Evolutionary conservation across 1,139 yeast species (phyloP), one percentile per base, ranked within the genome.

Genomic region (Lodderomyces oxycetoniae): DNA sequence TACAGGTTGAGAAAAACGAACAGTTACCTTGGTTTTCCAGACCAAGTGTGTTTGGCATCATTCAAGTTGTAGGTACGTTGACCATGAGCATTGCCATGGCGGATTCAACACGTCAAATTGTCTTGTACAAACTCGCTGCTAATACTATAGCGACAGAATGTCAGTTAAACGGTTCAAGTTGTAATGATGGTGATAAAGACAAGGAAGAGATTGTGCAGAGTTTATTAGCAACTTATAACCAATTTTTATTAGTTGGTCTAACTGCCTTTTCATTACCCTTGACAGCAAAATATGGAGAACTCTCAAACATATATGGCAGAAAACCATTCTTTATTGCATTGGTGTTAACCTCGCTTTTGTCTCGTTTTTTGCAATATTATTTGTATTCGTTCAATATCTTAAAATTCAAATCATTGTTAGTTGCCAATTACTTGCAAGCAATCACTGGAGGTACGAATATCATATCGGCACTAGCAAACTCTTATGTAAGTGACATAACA

Each of bases 251-350:
- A 10, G 42, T 59, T 8, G 45, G 52, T 8, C 33, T 44, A n/a
- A 57, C 58, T 7, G 35, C 55, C 3, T 41, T 59, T 14, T 52
- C 62, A 28, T 51, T 68, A 28, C 34, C 67, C 2, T 63, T 69
- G 2, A 53, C 64, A 46, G 67, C 71, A 1, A 67, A 70, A 41
- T 50, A 76, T 15, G 85, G 87, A 0, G 69, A 72, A 17, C 49
- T 74, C 26, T 74, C 84, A 11, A 93, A 83, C 53, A 60, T 71
- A 26, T 61, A 70, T 40, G 94, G 94, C 1, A 61, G 93, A 30
- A 72, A 67, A 41, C 63, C 51, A 3, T 35, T 31, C 22, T 43
- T 77, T 17, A 44, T 71, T 9, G 30, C 67, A 2, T 57, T 63
- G 36, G 48, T 63, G 19, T 45, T 62, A 2, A 11, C 48, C 0